Conservation (phyloP, 2,329 filamentous ascomycete genomes). For the Fusarium xyrophilum region DNA sequence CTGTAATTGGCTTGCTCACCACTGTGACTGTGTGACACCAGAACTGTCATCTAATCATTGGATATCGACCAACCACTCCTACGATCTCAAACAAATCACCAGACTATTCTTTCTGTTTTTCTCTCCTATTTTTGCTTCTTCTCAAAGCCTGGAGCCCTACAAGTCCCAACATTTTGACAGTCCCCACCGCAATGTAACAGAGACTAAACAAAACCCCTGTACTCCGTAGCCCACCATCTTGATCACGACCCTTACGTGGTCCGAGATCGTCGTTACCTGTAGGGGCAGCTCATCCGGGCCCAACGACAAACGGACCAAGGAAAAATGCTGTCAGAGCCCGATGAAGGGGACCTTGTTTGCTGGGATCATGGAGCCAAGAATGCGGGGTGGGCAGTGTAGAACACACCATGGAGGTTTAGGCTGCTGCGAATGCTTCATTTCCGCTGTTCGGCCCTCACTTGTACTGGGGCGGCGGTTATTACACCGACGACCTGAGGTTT, state of each 20-base stretch:
- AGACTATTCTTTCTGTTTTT: background rate
- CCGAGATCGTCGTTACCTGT: constrained; percentile 33
- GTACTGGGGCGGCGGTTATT: constrained; percentile 19
- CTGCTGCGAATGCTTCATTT: constrained; percentile 12
- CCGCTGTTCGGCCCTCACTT: background rate
- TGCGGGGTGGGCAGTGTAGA: constrained; percentile 24
- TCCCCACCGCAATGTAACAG: constrained; percentile 15
- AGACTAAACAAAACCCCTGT: constrained; percentile 15
- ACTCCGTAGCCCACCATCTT: constrained; percentile 20
- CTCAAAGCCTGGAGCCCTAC: background rate
- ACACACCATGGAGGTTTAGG: background rate
- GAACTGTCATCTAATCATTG: background rate
- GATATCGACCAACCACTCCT: constrained; percentile 8
- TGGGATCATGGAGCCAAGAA: constrained; percentile 23
- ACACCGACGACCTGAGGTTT: background rate
- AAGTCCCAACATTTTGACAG: constrained; percentile 23
- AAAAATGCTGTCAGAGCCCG: constrained; percentile 1
- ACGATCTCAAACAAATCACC: background rate
- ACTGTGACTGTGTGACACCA: constrained; percentile 22
- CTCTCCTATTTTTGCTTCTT: background rate
- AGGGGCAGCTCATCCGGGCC: constrained; percentile 37
- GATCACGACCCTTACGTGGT: constrained; percentile 30
- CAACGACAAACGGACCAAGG: constrained; percentile 22
- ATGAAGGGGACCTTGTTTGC: background rate
- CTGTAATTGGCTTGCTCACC: constrained; percentile 18